These are phyloP conservation scores for Chiua virens DNA, from an alignment of 768 basidiomycete species.

Conservation along the genomic window DNA sequence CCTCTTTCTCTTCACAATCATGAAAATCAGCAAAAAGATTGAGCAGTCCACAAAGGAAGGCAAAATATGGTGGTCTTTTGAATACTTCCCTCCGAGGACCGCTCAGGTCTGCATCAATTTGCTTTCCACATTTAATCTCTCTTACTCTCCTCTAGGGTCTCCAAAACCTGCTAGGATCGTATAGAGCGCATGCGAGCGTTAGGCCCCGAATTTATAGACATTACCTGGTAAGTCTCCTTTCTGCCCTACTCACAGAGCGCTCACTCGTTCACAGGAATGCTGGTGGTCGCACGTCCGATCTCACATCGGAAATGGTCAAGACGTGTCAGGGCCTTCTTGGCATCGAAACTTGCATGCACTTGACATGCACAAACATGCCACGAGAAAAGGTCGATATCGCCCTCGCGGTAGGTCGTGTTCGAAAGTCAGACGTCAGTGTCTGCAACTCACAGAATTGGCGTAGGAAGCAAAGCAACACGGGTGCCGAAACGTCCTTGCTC, in stretches of 20 bases:
- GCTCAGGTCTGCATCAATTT: conserved; percentile 64
- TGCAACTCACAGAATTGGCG: conserved; percentile 2
- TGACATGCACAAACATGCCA: conserved; percentile 99
- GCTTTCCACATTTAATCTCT: neutral
- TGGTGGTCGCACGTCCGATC: conserved; percentile 91
- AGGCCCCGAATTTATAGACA: conserved; percentile 97
- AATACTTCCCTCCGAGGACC: conserved; percentile 96
- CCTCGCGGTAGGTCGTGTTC: conserved; percentile 60
- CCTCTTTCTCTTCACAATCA: conserved; percentile 35
- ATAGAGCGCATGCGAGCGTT: conserved; percentile 96
- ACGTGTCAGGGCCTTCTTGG: conserved; percentile 92
- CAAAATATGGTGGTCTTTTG: conserved; percentile 97
- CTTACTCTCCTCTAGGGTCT: conserved; percentile 33
- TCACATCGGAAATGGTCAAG: conserved; percentile 92
- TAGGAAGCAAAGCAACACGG: conserved; percentile 89
- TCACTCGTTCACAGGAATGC: conserved; percentile 70
- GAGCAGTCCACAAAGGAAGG: conserved; percentile 81
- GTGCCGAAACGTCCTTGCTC: conserved; percentile 89
- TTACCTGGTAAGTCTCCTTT: conserved; percentile 71
- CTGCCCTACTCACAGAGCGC: neutral
- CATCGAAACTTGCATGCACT: conserved; percentile 96
- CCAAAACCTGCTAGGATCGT: conserved; percentile 95
- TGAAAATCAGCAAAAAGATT: conserved; percentile 97
- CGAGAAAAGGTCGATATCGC: conserved; percentile 92
- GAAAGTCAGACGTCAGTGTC: neutral